A percentile compares a stretch with the other conserved stretches of the same genome.
phyloP scores from a whole-genome alignment of 2,329 filamentous ascomycete species.

The Thyridium curvatum region DNA sequence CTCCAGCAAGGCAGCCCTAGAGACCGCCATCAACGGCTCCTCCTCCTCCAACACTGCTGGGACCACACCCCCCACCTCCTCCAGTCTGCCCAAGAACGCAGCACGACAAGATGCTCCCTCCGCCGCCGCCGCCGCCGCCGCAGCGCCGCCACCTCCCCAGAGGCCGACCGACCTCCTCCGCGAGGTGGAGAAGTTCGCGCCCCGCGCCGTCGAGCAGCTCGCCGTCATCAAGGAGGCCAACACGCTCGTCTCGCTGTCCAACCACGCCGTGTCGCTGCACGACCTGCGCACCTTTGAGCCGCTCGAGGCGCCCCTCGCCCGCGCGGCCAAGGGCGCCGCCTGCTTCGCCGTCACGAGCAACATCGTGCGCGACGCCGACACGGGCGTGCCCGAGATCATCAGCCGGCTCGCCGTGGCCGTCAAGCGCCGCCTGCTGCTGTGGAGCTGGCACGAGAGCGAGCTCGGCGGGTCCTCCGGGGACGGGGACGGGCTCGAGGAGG shows the following conservation, averaged over 20 bases:
- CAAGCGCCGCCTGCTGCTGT: slow-evolving; percentile 81
- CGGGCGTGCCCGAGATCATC: slow-evolving; percentile 87
- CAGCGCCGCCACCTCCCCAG: slow-evolving; percentile 4
- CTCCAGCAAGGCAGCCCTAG: slow-evolving; percentile 24
- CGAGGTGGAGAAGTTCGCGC: slow-evolving; percentile 91
- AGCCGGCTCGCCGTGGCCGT: slow-evolving; percentile 87
- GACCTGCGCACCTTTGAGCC: slow-evolving; percentile 80
- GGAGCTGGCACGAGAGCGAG: slow-evolving; percentile 96
- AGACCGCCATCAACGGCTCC: slow-evolving; percentile 22
- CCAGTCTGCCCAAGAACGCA: slow-evolving; percentile 21
- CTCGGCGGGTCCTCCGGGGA: too few species aligned
- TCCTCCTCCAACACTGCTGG: slow-evolving; percentile 21
- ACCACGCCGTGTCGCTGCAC: slow-evolving; percentile 82
- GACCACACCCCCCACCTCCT: slow-evolving; percentile 10
- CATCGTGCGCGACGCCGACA: slow-evolving; percentile 82
- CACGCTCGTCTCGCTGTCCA: slow-evolving; percentile 83
- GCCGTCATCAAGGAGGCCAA: slow-evolving; percentile 94
- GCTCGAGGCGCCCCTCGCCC: slow-evolving; percentile 66
- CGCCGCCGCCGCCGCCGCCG: slow-evolving; percentile 7
- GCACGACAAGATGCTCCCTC: slow-evolving; percentile 13
- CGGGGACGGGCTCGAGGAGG: slow-evolving; percentile 70
- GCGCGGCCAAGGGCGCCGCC: slow-evolving; percentile 74
- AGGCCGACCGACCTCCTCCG: slow-evolving; percentile 75
- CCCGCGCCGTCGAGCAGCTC: slow-evolving; percentile 79
- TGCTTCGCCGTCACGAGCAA: slow-evolving; percentile 93